phyloP scores from a whole-genome alignment of 306 rosid species.

The Medicago lupulina region DNA sequence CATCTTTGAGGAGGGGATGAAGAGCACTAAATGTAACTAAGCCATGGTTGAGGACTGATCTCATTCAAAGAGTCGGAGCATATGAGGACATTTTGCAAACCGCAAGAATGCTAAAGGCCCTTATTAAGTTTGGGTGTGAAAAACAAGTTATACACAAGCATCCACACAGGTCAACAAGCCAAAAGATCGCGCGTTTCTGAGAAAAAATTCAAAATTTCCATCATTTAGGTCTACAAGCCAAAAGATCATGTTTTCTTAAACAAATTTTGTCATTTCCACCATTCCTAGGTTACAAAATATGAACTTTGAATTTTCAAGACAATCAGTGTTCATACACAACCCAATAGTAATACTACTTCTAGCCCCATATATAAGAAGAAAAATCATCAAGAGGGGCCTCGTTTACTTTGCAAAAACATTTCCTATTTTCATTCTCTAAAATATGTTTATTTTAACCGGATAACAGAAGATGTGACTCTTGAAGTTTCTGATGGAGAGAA shows the following conservation, averaged over 20 bases:
- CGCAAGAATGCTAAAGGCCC: not conserved
- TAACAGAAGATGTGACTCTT: too few species aligned
- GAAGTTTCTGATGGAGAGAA: too few species aligned
- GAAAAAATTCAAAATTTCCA: too few species aligned
- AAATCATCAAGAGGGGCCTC: too few species aligned
- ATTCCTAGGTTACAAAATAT: not conserved
- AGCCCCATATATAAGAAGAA: too few species aligned
- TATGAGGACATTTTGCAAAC: not conserved
- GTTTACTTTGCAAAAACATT: too few species aligned
- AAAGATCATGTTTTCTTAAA: not conserved
- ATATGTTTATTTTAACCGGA: too few species aligned
- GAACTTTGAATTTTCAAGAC: too few species aligned
- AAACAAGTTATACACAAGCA: not conserved
- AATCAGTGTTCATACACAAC: constrained; percentile 4
- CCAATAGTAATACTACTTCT: not conserved
- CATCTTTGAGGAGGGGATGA: not conserved
- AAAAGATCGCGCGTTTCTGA: not conserved
- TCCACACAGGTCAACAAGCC: not conserved
- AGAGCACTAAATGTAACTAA: not conserved
- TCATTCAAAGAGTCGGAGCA: not conserved
- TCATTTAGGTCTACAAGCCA: not conserved
- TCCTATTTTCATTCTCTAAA: too few species aligned
- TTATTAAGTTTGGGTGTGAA: not conserved
- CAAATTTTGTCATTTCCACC: not conserved
- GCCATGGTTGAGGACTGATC: not conserved